Base-by-base conservation (phyloP, 768 basidiomycete genomes). In the Lactarius vividus region DNA sequence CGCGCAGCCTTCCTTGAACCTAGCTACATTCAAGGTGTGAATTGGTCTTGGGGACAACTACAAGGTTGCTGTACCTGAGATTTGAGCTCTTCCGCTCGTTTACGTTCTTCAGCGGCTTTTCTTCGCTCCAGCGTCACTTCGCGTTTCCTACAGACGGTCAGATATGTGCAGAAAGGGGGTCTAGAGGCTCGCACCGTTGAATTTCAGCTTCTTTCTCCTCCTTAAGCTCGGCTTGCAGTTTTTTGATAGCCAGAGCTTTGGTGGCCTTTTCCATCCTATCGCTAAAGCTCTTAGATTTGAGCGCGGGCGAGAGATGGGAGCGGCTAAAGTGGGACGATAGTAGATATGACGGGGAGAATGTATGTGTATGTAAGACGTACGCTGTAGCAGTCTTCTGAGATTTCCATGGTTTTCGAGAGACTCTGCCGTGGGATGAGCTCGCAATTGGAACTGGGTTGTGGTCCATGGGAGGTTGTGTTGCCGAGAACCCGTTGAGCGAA, bases 1-100 rank as follows among this genome's bases (percentile, higher is more conserved):
- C 92, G 80, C 18, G 89, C 88, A 46, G 91, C 84, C 75, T 88
- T 93, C 62, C 85, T 81, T 55, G 88, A 89, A 63, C 92, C 89
- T 87, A 94, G 89, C 92, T 93, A 39, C 28, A 70, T 64, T 35
- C 13, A 52, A 37, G 57, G 28, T 23, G 53, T 63, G 57, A 56
- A 62, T 46, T 58, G 33, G 52, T 53, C n/a, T 46, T 49, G 31
- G 56, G 52, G 28, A 15, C 23, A 39, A 56, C 33, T 35, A 23
- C 60, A n/a, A 55, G 3, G 60, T 55, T 68, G 9, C 62, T 44
- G 70, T 73, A 85, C 88, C 80, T 86, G 84, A 31, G 83, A 83
- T 71, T 86, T 85, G 63, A 83, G 84, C 72, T 89, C 87, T 71
- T 88, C 86, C 55, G 77, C 73, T 59, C 88, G 81, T 69, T 79